Evolutionary conservation across 225 moss, liverwort and hornwort genomes (phyloP), one percentile per base, ranked within the genome.

Genomic region (Anthoceros angustus): DNA sequence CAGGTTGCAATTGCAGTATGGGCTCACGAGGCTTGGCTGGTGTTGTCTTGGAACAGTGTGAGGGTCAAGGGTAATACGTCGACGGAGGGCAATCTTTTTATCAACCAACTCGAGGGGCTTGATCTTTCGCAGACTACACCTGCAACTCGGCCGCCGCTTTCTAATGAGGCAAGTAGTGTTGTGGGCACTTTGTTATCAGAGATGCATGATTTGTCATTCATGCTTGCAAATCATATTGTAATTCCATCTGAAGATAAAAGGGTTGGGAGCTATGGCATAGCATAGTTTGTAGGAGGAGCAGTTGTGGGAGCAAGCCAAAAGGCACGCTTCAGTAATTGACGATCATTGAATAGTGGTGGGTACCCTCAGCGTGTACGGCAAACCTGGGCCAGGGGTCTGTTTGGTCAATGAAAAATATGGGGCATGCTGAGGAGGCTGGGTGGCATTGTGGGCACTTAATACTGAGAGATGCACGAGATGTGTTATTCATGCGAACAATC

Each of bases 131-230:
- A 55, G 55, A 20, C 5, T 15, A 18, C 55, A 55, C n/a, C n/a
- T 55, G 55, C n/a, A 18, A 55, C 55, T 18, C 12, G n/a, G 55
- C 8, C 55, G n/a, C 23, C 55, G 18, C n/a, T 18, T 55, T 55
- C 55, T 23, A 23, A 55, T 55, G 55, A 55, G 55, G 55, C 55
- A 23, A 23, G 55, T 55, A 18, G 55, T 18, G n/a, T 55, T 55
- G 55, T 55, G 55, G 23, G n/a, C n/a, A 15, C 55, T 5, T 55
- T 55, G 18, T 18, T 55, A 23, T 55, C 55, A 23, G n/a, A 55
- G n/a, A 55, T 55, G 55, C 55, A 55, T 23, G 55, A 55, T 23
- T 18, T 55, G n/a, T 55, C 55, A 55, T 55, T 55, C 55, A 55
- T 55, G 55, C 55, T 55, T 15, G 55, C 55, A 12, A 23, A 55